Conservation (phyloP, 2,329 filamentous ascomycete genomes). For the Fusarium sp. region DNA sequence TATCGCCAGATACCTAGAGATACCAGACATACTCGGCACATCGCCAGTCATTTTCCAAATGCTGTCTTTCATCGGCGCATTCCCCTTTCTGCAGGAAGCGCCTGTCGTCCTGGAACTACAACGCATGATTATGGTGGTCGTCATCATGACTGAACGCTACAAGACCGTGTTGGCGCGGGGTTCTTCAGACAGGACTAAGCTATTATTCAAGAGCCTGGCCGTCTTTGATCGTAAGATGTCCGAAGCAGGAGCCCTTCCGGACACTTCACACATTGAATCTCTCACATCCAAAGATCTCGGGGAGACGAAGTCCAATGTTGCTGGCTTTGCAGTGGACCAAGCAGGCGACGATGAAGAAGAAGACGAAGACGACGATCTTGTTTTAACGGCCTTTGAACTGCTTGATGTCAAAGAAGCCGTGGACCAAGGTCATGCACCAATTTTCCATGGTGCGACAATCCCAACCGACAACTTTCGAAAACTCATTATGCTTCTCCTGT, state of each 20-base stretch:
- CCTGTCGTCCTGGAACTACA: slow-evolving; percentile 78
- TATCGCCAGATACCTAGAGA: slow-evolving; percentile 77
- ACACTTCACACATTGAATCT: background rate
- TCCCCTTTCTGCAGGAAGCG: slow-evolving; percentile 78
- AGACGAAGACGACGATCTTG: slow-evolving; percentile 71
- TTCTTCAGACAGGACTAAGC: slow-evolving; percentile 69
- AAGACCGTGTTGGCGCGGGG: slow-evolving; percentile 71
- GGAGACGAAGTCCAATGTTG: slow-evolving; percentile 36
- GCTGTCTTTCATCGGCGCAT: slow-evolving; percentile 77
- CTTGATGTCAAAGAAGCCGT: slow-evolving; percentile 74
- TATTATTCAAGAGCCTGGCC: slow-evolving; percentile 78
- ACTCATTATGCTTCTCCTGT: slow-evolving; percentile 76
- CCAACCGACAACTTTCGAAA: slow-evolving; percentile 80
- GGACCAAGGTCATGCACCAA: slow-evolving; percentile 63
- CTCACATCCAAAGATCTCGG: slow-evolving; percentile 25
- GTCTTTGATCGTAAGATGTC: slow-evolving; percentile 74
- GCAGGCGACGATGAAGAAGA: slow-evolving; percentile 61
- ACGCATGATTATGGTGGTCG: slow-evolving; percentile 78
- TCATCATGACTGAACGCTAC: slow-evolving; percentile 79
- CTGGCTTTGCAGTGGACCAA: slow-evolving; percentile 63
- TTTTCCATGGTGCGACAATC: slow-evolving; percentile 75
- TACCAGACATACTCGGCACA: slow-evolving; percentile 76
- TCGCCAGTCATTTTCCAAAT: slow-evolving; percentile 79
- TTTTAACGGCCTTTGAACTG: slow-evolving; percentile 76
- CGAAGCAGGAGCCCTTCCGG: slow-evolving; percentile 22